These are phyloP conservation scores for Suhomyces atakaporum DNA, from an alignment of 1,139 yeast genomes.

Conservation along the genomic window DNA sequence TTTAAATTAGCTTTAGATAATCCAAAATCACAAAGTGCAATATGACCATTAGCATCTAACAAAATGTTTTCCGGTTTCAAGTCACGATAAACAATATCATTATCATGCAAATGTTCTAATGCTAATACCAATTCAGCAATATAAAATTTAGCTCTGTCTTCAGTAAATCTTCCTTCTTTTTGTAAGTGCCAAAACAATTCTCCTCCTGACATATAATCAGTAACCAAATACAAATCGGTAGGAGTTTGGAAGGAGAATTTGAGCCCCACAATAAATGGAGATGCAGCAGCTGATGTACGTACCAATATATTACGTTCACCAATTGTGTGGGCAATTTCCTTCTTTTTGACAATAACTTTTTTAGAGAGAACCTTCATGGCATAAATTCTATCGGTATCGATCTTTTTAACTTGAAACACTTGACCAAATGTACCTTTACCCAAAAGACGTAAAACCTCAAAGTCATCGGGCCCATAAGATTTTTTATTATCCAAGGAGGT, in stretches of 20 bases:
- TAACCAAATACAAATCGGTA: constrained; percentile 83
- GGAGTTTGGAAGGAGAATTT: constrained; percentile 97
- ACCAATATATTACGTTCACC: constrained; percentile 95
- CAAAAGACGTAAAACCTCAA: constrained; percentile 81
- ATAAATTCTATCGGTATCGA: constrained; percentile 83
- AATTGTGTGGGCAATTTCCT: constrained; percentile 95
- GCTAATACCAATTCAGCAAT: constrained; percentile 94
- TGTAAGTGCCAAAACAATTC: constrained; percentile 97
- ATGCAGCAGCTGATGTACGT: constrained; percentile 76
- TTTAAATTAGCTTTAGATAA: constrained; percentile 88
- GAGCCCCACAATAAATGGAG: constrained; percentile 89
- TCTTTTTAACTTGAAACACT: constrained; percentile 91
- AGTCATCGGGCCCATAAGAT: constrained; percentile 90
- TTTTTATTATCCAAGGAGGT: constrained; percentile 62
- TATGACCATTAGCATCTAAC: constrained; percentile 94
- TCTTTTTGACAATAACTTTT: constrained; percentile 92
- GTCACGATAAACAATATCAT: constrained; percentile 92
- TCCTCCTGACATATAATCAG: constrained; percentile 98
- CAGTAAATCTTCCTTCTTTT: constrained; percentile 90
- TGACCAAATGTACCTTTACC: constrained; percentile 98
- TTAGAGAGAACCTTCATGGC: constrained; percentile 97
- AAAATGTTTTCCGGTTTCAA: constrained; percentile 92
- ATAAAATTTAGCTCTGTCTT: constrained; percentile 91
- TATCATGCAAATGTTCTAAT: constrained; percentile 86
- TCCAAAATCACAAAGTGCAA: constrained; percentile 96